These are phyloP conservation scores for Kurtzmaniella cleridarum DNA, from an alignment of 805 yeast species.

Conservation along the genomic window DNA sequence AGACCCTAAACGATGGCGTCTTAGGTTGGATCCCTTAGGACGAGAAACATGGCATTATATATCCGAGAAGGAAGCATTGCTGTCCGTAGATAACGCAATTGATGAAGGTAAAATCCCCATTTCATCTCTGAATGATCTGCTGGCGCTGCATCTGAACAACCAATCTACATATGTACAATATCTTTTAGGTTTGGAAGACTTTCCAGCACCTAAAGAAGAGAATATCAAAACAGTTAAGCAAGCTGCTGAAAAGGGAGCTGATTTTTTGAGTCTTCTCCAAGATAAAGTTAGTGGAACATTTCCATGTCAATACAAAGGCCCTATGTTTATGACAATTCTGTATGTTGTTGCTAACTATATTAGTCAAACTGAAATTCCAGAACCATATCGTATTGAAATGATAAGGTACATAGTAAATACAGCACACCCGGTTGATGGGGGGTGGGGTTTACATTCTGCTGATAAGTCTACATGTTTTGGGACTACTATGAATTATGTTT, in stretches of 20 bases:
- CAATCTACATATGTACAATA: slow-evolving; percentile 57
- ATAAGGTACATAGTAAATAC: slow-evolving; percentile 84
- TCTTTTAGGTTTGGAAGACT: slow-evolving; percentile 38
- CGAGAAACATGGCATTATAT: slow-evolving; percentile 77
- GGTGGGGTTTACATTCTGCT: slow-evolving; percentile 94
- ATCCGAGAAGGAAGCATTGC: slow-evolving; percentile 24
- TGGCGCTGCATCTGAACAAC: neutral
- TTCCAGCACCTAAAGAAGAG: slow-evolving; percentile 25
- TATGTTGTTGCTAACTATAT: slow-evolving; percentile 71
- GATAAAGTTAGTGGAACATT: slow-evolving; percentile 75
- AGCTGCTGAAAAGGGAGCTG: slow-evolving; percentile 70
- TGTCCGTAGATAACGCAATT: slow-evolving; percentile 4
- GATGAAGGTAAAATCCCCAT: slow-evolving; percentile 12
- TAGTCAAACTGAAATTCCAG: slow-evolving; percentile 63
- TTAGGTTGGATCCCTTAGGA: slow-evolving; percentile 66
- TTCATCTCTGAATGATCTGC: neutral
- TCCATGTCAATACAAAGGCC: slow-evolving; percentile 94
- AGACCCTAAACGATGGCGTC: slow-evolving; percentile 70
- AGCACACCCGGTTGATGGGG: slow-evolving; percentile 98
- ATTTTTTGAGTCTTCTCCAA: slow-evolving; percentile 65
- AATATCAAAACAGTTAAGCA: slow-evolving; percentile 38
- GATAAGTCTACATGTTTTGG: slow-evolving; percentile 97
- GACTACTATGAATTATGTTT: slow-evolving; percentile 80
- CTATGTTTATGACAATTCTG: slow-evolving; percentile 95
- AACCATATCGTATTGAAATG: slow-evolving; percentile 60